Base-by-base conservation (phyloP, 768 basidiomycete genomes). In the Leucocoprinus leucothites region DNA sequence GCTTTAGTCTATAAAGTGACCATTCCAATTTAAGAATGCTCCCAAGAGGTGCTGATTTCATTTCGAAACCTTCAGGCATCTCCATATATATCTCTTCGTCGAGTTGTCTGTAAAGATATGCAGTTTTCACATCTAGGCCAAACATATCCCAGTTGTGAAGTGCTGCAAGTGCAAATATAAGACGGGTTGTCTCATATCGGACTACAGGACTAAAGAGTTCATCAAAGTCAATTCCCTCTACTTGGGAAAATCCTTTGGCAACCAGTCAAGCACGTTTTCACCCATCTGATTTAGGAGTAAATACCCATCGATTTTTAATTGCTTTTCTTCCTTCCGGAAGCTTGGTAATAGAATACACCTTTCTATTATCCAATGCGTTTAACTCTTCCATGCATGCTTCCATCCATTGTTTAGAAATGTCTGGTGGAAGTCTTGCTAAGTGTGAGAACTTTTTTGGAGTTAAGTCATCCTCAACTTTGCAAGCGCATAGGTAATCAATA, bases 61-160 rank as follows among this genome's bases (percentile, higher is more conserved):
- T 67, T 0, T 62, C 31, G 43, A 68, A 75, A 0, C 71, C 67
- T 1, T 63, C 59, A 0, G 74, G 74, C 59, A 76, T 73, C 3
- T 43, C 1, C 70, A 78, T 74, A 42, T 70, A 77, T 2, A 78
- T 74, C 9, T 63, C 59, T 28, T 76, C 66, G 0, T 65, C 52
- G 0, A 72, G 38, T 45, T 56, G 21, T 0, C 69, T 64, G 57
- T 73, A 63, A 22, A 74, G 57, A 56, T 69, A 74, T 7, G 73
- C 66, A 25, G 60, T 63, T 53, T 67, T 74, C 16, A 81, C 68
- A 58, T 83, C 74, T 9, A 79, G 62, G 45, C 63, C 68, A 18
- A 74, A 60, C 4, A 81, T 43, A 5, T 77, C 63, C 57, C 71
- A 71, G 24, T 68, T 57, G 7, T 69, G 43, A 0, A 51, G 5